Percentiles rank a stretch among this genome's conserved stretches.
Conservation (phyloP, 2,329 filamentous ascomycete species). For the Fusarium domesticum region DNA sequence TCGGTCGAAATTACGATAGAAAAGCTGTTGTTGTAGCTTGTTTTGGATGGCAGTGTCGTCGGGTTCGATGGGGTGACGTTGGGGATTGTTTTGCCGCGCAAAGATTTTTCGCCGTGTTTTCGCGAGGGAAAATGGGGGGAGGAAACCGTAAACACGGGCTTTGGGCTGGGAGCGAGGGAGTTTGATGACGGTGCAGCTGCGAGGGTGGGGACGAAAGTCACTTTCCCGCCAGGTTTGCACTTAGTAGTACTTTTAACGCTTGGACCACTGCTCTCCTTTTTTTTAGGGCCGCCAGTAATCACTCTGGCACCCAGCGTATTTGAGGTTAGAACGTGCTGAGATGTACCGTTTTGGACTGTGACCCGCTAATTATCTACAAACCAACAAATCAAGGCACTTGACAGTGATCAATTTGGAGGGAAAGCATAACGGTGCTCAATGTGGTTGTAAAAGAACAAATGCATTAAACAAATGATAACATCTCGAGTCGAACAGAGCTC, state of each 20-base stretch:
- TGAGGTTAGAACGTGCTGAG: not conserved
- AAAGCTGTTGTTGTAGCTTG: conserved; percentile 46
- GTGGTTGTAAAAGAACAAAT: too few species aligned
- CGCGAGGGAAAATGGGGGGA: conserved; percentile 29
- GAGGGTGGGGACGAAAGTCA: conserved; percentile 25
- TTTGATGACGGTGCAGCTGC: conserved; percentile 28
- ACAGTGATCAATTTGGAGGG: too few species aligned
- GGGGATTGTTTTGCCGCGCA: conserved; percentile 52
- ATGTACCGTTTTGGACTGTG: conserved; percentile 1
- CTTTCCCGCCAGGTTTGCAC: conserved; percentile 18
- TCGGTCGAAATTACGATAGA: conserved; percentile 50
- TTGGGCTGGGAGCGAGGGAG: conserved; percentile 11
- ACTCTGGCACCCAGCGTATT: not conserved
- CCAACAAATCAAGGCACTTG: too few species aligned
- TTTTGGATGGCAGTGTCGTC: conserved; percentile 54
- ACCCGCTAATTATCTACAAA: too few species aligned
- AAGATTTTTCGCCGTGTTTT: conserved; percentile 51
- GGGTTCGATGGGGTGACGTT: conserved; percentile 55
- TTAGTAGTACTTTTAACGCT: conserved; percentile 31
- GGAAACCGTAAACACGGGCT: conserved; percentile 9
- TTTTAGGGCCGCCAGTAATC: conserved; percentile 8
- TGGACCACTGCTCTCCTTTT: conserved; percentile 34
- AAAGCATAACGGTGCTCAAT: too few species aligned
- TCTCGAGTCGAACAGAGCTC: too few species aligned
- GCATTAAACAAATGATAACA: too few species aligned